Evolutionary conservation across 371 early-diverging fungal genomes (phyloP).

Genomic region (Capillidium rhysosporum): DNA sequence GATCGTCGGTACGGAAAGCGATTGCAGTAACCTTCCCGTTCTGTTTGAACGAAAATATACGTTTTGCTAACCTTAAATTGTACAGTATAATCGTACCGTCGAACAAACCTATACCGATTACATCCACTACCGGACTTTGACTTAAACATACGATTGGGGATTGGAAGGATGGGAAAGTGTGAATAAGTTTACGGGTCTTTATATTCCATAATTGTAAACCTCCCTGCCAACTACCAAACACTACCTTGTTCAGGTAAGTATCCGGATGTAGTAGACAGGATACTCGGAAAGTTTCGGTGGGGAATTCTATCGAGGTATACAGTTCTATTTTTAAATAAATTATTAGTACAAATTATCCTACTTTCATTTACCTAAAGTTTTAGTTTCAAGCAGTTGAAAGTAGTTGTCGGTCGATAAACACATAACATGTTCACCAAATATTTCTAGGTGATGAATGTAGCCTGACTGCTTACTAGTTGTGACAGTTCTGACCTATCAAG

Average conservation of each 20-base stretch:
- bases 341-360: neutral
- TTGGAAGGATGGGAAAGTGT: conserved; percentile 52
- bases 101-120: conserved; percentile 71
- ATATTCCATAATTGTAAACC: conserved; percentile 87
- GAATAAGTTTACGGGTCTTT: conserved; percentile 42
- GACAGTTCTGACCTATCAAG: neutral
- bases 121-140: conserved; percentile 83
- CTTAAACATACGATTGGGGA: conserved; percentile 53
- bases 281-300: conserved; percentile 36
- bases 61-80: conserved; percentile 56
- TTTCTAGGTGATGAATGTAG: conserved; percentile 22
- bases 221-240: conserved; percentile 71
- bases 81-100: conserved; percentile 69
- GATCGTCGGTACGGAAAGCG: conserved; percentile 64
- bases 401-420: conserved; percentile 59
- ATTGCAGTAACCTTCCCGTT: conserved; percentile 73
- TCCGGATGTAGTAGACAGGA: conserved; percentile 72
- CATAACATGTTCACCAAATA: conserved; percentile 60
- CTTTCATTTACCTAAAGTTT: conserved; percentile 30
- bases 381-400: conserved; percentile 53
- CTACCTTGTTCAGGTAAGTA: conserved; percentile 89
- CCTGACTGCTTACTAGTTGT: conserved; percentile 7
- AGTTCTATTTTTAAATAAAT: conserved; percentile 21
- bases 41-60: conserved; percentile 55
- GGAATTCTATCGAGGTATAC: conserved; percentile 59